A percentile compares a stretch with the other conserved stretches of the same genome.
Evolutionary conservation across 2,329 filamentous ascomycete species (phyloP).

Genomic region (Xylaria sp.): DNA sequence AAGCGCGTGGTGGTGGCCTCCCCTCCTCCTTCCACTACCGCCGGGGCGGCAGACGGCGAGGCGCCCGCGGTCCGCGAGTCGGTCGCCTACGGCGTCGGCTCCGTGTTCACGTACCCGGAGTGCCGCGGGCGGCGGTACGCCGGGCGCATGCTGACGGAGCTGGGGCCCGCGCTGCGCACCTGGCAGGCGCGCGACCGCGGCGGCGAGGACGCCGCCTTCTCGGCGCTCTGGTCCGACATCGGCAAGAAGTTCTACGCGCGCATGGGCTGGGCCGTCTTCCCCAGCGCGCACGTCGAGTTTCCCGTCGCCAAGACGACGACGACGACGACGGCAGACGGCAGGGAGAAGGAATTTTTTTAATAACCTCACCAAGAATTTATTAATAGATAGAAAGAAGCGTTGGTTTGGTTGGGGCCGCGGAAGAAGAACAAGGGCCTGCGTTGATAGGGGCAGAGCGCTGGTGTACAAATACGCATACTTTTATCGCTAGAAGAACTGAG

Average conservation of each 20-base stretch:
- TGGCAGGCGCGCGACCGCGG: slow-evolving; percentile 39
- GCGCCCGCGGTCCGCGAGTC: slow-evolving; percentile 57
- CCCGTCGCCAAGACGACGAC: slow-evolving; percentile 40
- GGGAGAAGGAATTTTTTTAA: too few relatives aligned
- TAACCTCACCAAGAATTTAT: too few relatives aligned
- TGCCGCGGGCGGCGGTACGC: slow-evolving; percentile 77
- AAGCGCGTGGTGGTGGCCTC: slow-evolving; percentile 58
- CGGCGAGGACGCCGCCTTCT: slow-evolving; percentile 56
- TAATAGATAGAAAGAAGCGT: too few relatives aligned
- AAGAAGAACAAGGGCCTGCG: too few relatives aligned
- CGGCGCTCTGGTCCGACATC: slow-evolving; percentile 84
- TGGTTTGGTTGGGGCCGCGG: too few relatives aligned
- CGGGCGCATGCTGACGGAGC: slow-evolving; percentile 70
- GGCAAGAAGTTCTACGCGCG: slow-evolving; percentile 80
- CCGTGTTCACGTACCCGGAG: slow-evolving; percentile 73
- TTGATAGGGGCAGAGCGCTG: too few relatives aligned
- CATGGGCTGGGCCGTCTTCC: slow-evolving; percentile 75
- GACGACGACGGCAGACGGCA: slow-evolving; percentile 8
- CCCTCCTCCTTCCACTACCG: too few relatives aligned
- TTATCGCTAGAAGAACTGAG: too few relatives aligned
- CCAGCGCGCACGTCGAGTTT: slow-evolving; percentile 73
- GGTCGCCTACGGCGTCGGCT: slow-evolving; percentile 73
- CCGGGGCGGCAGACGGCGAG: slow-evolving; percentile 22
- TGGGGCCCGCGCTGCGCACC: slow-evolving; percentile 50
- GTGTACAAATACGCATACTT: too few relatives aligned